Percentiles rank a stretch among this genome's conserved stretches.
Conservation (phyloP, 768 basidiomycete genomes). For the Mycena pura region DNA sequence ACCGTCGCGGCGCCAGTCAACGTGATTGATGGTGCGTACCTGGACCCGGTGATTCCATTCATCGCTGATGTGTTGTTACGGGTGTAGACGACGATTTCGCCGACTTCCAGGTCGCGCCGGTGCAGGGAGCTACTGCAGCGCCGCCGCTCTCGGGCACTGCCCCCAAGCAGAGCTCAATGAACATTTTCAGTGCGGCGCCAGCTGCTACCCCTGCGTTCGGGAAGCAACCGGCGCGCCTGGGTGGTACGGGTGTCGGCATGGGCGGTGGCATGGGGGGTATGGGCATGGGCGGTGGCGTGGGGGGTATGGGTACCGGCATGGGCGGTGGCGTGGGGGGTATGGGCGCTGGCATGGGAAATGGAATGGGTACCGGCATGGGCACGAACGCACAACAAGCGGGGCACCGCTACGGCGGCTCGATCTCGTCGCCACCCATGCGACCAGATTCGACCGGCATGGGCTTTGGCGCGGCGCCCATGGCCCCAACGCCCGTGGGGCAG, state of each 20-base stretch:
- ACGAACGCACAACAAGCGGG: slow-evolving; percentile 31
- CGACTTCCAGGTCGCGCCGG: slow-evolving; percentile 82
- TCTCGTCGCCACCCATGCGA: slow-evolving; percentile 36
- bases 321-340: slow-evolving; percentile 29
- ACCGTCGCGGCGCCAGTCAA: slow-evolving; percentile 36
- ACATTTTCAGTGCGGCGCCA: slow-evolving; percentile 49
- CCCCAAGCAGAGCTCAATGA: slow-evolving; percentile 50
- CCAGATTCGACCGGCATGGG: slow-evolving; percentile 30
- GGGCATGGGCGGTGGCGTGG: slow-evolving; percentile 28
- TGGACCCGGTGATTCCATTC: background rate
- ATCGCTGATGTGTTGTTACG: slow-evolving; percentile 16
- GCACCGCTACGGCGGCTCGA: slow-evolving; percentile 17
- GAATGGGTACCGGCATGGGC: slow-evolving; percentile 34
- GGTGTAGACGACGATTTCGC: slow-evolving; percentile 83
- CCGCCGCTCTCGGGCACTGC: slow-evolving; percentile 45
- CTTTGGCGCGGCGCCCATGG: slow-evolving; percentile 41
- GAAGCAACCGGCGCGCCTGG: slow-evolving; percentile 30
- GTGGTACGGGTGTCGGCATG: slow-evolving; percentile 8
- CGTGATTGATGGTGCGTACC: slow-evolving; percentile 49
- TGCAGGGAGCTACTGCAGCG: slow-evolving; percentile 29
- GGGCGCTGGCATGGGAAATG: slow-evolving; percentile 20
- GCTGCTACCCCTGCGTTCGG: slow-evolving; percentile 36
- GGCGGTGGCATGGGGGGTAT: no score
- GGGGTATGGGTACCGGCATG: slow-evolving; percentile 20
- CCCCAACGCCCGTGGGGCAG: slow-evolving; percentile 29